Evolutionary conservation across 169 alveolate genomes (phyloP), one percentile per base, ranked within the genome.

Genomic region (Plasmodium adleri): DNA sequence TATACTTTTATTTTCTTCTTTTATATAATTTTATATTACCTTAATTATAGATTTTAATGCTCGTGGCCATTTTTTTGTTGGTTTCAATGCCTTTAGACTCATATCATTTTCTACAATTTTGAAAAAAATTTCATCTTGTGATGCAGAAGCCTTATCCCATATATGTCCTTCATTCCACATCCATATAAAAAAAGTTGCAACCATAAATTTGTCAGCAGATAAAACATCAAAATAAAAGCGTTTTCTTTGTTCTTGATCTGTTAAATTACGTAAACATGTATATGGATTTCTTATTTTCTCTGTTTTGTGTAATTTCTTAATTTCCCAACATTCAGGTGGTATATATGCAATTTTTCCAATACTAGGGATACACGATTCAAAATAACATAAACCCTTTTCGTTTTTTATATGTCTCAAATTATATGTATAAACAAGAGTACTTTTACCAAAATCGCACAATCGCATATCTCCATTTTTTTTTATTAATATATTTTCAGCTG

Each of bases 281-380:
- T 62, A 50, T 8, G 86, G 66, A 15, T 64, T 56, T 88, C 89
- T 76, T 22, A 63, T 58, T 70, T 88, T 54, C 88, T 60, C 63
- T 47, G 74, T 74, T 28, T 74, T 93, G 45, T 93, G 73, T 49
- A 54, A 72, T 87, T 92, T 88, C 58, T 90, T 74, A 3, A 92
- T 92, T 43, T 75, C 58, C 96, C 96, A 94, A 75, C 96, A 92
- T 62, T 94, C 96, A 8, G 96, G 96, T 1, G 96, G 96, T 96
- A 94, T 94, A 54, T 94, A 94, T 6, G 96, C 95, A 7, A 95
- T 95, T 72, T 94, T 94, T 5, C 94, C 96, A 22, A 94, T 93
- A 32, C 96, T 94, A 10, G 96, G 96, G 22, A 93, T 96, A 80
- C 96, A 94, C 62, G 95, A 91, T 15, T 90, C 90, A 74, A 92